These are phyloP conservation scores for Cyclostephanos tholiformis DNA, from an alignment of 108 stramenopile genomes.

Conservation along the genomic window DNA sequence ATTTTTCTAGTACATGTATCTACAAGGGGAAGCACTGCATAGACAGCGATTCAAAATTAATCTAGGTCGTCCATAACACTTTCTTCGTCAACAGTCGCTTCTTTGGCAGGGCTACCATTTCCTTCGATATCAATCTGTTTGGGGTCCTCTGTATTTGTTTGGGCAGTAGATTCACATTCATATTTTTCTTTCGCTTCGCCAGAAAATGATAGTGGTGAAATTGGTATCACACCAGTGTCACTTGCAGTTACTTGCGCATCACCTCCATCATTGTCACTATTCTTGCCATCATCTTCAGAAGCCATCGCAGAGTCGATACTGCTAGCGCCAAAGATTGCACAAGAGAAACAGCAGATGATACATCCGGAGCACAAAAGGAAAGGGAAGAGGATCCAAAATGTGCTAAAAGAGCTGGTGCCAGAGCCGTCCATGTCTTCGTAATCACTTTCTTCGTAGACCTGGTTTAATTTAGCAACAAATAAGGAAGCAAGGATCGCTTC, in stretches of 20 bases:
- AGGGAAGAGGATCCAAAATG: constrained; percentile 84
- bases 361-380: constrained; percentile 67
- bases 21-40: neutral
- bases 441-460: constrained; percentile 45
- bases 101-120: constrained; percentile 1
- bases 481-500: constrained; percentile 62
- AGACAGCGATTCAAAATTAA: constrained; percentile 12
- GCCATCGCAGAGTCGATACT: constrained; percentile 39
- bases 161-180: constrained; percentile 3
- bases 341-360: constrained; percentile 64
- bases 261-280: constrained; percentile 9
- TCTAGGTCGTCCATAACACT: constrained; percentile 60
- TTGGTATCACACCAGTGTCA: constrained; percentile 5
- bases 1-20: too few species aligned
- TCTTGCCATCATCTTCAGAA: constrained; percentile 23
- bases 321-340: constrained; percentile 69
- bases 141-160: constrained; percentile 2
- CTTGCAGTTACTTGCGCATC: constrained; percentile 25
- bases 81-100: constrained; percentile 12
- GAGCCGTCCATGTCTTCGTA: constrained; percentile 43
- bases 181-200: constrained; percentile 1
- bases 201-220: neutral
- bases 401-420: constrained; percentile 53
- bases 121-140: constrained; percentile 21
- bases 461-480: constrained; percentile 74